These are phyloP conservation scores for Phycomyces nitens DNA, from an alignment of 192 early-diverging fungal genomes.

Conservation along the genomic window DNA sequence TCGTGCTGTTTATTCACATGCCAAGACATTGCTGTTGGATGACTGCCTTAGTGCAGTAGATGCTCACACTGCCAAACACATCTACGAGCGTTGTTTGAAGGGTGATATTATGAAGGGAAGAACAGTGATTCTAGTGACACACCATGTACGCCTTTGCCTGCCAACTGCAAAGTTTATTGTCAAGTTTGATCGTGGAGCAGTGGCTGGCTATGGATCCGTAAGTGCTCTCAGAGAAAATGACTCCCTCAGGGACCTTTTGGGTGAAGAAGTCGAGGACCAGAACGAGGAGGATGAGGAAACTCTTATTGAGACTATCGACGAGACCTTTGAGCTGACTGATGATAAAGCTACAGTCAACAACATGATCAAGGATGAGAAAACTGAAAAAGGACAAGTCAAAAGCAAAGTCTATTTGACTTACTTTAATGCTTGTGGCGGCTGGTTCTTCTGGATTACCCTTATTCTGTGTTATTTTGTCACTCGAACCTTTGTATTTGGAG, in stretches of 20 bases:
- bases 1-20: slow-evolving; percentile 75
- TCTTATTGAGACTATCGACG: no score
- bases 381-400: slow-evolving; percentile 62
- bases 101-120: slow-evolving; percentile 69
- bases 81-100: slow-evolving; percentile 73
- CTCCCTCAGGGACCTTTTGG: slow-evolving; percentile 41
- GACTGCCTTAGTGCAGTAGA: slow-evolving; percentile 95
- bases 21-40: slow-evolving; percentile 71
- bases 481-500: slow-evolving; percentile 43
- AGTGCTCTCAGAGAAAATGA: slow-evolving; percentile 40
- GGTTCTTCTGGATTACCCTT: slow-evolving; percentile 51
- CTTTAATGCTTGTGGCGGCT: slow-evolving; percentile 54
- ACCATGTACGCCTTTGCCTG: slow-evolving; percentile 70
- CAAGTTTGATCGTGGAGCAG: slow-evolving; percentile 57
- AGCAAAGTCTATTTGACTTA: slow-evolving; percentile 71
- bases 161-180: slow-evolving; percentile 53
- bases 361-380: slow-evolving; percentile 1
- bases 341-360: slow-evolving; percentile 10
- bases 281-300: slow-evolving; percentile 5
- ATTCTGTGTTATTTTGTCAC: slow-evolving; percentile 32
- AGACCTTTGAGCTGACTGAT: slow-evolving; percentile 19
- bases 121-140: slow-evolving; percentile 87
- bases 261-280: slow-evolving; percentile 33
- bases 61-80: slow-evolving; percentile 87
- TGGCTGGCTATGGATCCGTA: slow-evolving; percentile 51